These are phyloP conservation scores for Epithele typhae DNA, from an alignment of 768 basidiomycete genomes.

Conservation along the genomic window DNA sequence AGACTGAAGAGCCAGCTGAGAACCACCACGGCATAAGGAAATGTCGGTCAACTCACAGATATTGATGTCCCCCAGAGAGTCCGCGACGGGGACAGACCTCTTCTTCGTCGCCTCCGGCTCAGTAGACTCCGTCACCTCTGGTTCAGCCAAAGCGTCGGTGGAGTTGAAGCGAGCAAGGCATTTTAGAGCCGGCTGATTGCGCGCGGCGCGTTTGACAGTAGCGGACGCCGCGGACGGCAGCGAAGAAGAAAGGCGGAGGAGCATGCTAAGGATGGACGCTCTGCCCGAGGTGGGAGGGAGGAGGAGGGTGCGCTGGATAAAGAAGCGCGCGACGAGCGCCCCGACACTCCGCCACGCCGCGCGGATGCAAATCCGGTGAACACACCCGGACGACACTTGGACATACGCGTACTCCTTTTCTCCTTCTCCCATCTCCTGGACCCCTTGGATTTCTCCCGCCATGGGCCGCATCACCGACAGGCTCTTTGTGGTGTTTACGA, in stretches of 20 bases:
- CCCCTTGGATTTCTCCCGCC: slow-evolving; percentile 2
- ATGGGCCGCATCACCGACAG: slow-evolving; percentile 51
- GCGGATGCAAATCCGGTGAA: background rate
- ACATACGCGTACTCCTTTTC: background rate
- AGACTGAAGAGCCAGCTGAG: too few relatives aligned
- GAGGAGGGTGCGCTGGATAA: background rate
- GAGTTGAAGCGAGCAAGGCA: slow-evolving; percentile 9
- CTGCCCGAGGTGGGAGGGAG: too few relatives aligned
- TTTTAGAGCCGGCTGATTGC: background rate
- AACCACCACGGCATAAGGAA: too few relatives aligned
- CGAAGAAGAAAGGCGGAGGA: slow-evolving; percentile 4
- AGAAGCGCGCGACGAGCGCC: background rate
- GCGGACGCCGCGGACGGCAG: slow-evolving; percentile 1
- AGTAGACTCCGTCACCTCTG: background rate
- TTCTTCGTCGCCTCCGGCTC: slow-evolving; percentile 6
- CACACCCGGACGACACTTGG: background rate
- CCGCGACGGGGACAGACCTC: slow-evolving; percentile 12
- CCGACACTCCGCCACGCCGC: background rate
- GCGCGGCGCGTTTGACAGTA: background rate
- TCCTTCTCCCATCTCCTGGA: background rate
- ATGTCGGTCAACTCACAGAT: too few relatives aligned
- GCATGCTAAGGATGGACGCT: slow-evolving; percentile 6
- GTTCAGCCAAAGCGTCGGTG: background rate
- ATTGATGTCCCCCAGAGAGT: slow-evolving; percentile 16
- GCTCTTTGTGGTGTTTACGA: slow-evolving; percentile 64